Evolutionary conservation across 305 asterid genomes (phyloP), one percentile per base, ranked within the genome.

Genomic region (Fraxinus latifolia): DNA sequence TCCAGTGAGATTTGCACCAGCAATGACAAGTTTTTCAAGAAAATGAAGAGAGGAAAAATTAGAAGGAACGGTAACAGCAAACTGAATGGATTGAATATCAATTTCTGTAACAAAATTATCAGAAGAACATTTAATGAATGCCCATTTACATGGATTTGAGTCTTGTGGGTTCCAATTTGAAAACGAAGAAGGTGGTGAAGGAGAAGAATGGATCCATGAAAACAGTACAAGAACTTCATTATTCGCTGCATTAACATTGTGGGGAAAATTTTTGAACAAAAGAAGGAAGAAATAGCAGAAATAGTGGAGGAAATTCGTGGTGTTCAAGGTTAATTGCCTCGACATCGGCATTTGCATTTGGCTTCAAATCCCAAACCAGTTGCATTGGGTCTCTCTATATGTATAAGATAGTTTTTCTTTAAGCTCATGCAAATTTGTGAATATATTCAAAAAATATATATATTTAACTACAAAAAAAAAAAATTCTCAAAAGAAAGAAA

Each of bases 1-100:
- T 70, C 98, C 98, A 2, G 94, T 94, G 77, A 94, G 89, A 81
- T 94, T 94, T 1, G 93, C 93, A 34, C 87, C 94, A 23, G 96
- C 88, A 77, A 94, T 89, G 19, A 78, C 85, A 1, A 94, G 85
- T 0, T 71, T 85, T 74, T 86, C 82, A 4, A 94, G 94, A 44
- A 82, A 91, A 1, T 5, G 77, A 2, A 95, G 86, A 23, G 93
- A 87, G 0, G 98, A 89, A 19, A 94, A 87, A 79, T 92, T 92
- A n/a, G 95, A 76, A 14, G 98, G 98, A 50, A 95, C 89, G 1
- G 96, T 92, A 1, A 88, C 82, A 7, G 89, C 87, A 7, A 95
- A 80, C 47, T 82, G 90, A 29, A 91, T 3, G 3, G 90, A 89
- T 21, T 90, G 89, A n/a, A 92, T 89, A 42, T 83, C 82, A 2